These are phyloP conservation scores for Penicillium longicatenatum DNA, from an alignment of 495 filamentous ascomycete genomes.

Conservation along the genomic window DNA sequence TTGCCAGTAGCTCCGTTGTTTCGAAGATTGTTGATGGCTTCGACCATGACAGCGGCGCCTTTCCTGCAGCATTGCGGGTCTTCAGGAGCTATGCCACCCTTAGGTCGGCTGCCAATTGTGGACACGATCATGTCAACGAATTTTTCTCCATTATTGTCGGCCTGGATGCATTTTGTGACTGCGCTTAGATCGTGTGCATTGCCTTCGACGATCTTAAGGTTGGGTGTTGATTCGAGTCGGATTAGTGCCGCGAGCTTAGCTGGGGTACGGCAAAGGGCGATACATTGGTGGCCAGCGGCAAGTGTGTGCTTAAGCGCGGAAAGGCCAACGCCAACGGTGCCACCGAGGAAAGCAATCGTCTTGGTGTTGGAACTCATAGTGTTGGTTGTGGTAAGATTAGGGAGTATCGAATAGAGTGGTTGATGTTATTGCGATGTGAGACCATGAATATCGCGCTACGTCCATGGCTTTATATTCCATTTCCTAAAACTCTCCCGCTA, in stretches of 20 bases:
- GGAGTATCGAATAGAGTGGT: background rate
- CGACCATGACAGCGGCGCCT: conserved; percentile 48
- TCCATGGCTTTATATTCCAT: background rate
- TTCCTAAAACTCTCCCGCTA: background rate
- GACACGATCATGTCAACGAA: conserved; percentile 33
- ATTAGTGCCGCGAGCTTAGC: conserved; percentile 57
- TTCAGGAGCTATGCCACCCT: conserved; percentile 33
- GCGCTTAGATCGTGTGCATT: conserved; percentile 48
- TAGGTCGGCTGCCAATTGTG: conserved; percentile 35
- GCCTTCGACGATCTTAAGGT: conserved; percentile 54
- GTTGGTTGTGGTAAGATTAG: background rate
- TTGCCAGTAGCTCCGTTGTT: conserved; percentile 17
- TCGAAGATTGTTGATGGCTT: conserved; percentile 39
- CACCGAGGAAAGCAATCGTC: conserved; percentile 52
- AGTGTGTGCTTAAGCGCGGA: conserved; percentile 53
- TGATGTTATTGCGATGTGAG: background rate
- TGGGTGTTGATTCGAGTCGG: conserved; percentile 27
- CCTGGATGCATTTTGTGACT: conserved; percentile 39
- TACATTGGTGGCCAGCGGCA: conserved; percentile 48
- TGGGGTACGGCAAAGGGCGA: conserved; percentile 61
- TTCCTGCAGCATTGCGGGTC: conserved; percentile 61
- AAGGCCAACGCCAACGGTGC: conserved; percentile 51
- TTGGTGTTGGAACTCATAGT: conserved; percentile 21
- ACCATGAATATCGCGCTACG: background rate
- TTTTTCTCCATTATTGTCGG: conserved; percentile 16